These are phyloP conservation scores for Amesomyces nigricolor DNA, from an alignment of 2,329 filamentous ascomycete genomes.

Conservation along the genomic window DNA sequence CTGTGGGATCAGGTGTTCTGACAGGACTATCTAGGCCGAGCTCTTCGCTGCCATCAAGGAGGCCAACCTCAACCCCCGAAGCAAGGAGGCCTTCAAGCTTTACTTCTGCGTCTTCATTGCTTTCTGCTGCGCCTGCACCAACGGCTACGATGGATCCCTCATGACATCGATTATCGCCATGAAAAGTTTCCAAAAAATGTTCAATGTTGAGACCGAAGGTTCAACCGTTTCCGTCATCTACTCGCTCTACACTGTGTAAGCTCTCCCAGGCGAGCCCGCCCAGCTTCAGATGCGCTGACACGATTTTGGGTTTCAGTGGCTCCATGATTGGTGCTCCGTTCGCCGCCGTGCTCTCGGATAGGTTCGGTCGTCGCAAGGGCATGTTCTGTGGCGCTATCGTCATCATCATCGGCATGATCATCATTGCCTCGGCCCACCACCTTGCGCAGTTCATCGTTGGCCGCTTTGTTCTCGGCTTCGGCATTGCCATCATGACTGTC, in stretches of 20 bases:
- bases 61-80: constrained; percentile 39
- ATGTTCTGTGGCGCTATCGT: constrained; percentile 42
- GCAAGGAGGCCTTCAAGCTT: constrained; percentile 37
- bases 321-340: constrained; percentile 37
- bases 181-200: constrained; percentile 37
- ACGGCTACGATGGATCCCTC: constrained; percentile 44
- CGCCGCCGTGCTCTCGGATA: constrained; percentile 42
- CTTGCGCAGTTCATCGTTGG: constrained; percentile 41
- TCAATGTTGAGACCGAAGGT: constrained; percentile 36
- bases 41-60: constrained; percentile 43
- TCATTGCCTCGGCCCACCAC: constrained; percentile 35
- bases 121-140: constrained; percentile 44
- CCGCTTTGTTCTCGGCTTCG: constrained; percentile 42
- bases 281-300: neutral
- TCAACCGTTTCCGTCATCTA: constrained; percentile 38
- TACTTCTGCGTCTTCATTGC: constrained; percentile 42
- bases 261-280: constrained; percentile 13
- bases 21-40: constrained; percentile 35
- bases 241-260: constrained; percentile 46
- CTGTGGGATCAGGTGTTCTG: neutral
- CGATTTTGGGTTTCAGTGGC: constrained; percentile 31
- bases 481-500: constrained; percentile 44
- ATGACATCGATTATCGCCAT: constrained; percentile 42
- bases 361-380: constrained; percentile 38
- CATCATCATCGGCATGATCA: constrained; percentile 41